A percentile compares a stretch with the other conserved stretches of the same genome.
Evolutionary conservation across 1,284 basidiomycete species (phyloP).

Genomic region (Anthracocystis walkeri): DNA sequence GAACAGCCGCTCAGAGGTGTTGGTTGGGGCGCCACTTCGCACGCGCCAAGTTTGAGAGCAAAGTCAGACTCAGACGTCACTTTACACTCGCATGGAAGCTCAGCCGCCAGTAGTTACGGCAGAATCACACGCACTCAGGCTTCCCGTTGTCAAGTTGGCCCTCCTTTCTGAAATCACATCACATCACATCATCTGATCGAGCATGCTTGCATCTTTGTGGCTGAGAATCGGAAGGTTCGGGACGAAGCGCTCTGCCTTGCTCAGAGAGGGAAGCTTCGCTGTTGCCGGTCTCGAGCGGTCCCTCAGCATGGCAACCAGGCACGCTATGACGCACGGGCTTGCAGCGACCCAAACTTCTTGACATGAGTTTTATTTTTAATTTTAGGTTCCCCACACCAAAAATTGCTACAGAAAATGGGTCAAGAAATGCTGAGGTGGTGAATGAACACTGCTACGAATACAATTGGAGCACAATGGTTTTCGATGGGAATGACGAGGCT

Average conservation of each 20-base stretch:
- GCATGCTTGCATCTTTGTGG: neutral
- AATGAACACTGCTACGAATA: too few species aligned
- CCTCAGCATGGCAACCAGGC: constrained; percentile 3
- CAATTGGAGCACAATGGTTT: too few species aligned
- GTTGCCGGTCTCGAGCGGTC: neutral
- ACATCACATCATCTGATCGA: neutral
- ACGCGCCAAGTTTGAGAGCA: neutral
- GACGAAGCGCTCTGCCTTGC: neutral
- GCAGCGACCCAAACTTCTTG: neutral
- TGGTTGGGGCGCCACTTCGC: constrained; percentile 1
- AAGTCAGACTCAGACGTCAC: constrained; percentile 8
- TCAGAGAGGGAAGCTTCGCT: neutral
- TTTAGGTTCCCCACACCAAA: neutral
- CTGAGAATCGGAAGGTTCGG: neutral
- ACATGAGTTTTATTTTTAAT: neutral
- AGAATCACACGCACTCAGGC: neutral
- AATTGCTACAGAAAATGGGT: neutral
- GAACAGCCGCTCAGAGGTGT: constrained; percentile 6
- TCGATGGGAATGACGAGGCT: neutral
- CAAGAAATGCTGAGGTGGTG: neutral
- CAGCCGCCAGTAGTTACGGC: neutral
- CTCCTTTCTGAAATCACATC: constrained; percentile 2
- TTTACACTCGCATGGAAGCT: neutral
- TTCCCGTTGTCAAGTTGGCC: neutral
- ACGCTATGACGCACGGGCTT: neutral